Base-by-base conservation (phyloP, 305 asterid genomes). In the Nicotiana rustica region DNA sequence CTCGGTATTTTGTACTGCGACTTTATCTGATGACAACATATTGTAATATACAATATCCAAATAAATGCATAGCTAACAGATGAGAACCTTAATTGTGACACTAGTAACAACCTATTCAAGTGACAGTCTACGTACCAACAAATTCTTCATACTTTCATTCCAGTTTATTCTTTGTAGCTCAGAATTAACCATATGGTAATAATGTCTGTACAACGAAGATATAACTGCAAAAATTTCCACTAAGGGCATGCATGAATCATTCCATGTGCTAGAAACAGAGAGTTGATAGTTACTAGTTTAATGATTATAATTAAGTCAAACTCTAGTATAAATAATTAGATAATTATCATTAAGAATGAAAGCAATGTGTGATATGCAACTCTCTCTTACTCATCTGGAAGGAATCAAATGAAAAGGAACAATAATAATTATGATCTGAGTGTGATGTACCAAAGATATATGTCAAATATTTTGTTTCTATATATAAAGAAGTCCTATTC, bases 201-300 rank as follows among this genome's bases (percentile, higher is more conserved):
- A 2, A 31, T 2, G 10, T 10, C 15, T 49, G 57, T 49, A 49
- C 13, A 49, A 49, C 15, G 57, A 49, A 70, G 78, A 70, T 70
- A 10, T 0, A 10, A 41, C 5, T 9, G 57, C 17, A 17, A n/a
- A 21, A 65, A 44, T 19, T 71, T 71, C 47, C 3, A 70, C 57
- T n/a, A 68, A 68, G 5, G 77, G 77, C 10, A 10, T 68, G 57
- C 10, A 10, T 69, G 59, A 18, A 56, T 70, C 18, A 47, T 18
- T 71, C 21, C 78, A 70, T 70, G 78, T 70, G 78, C 60, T 13
- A 47, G 12, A 44, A 71, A 71, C 36, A 44, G 18, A 44, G 33
- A 70, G 57, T 70, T 41, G 78, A 70, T 70, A 17, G 55, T 36
- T 8, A 29, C 57, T 71, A 71, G 78, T 71, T 71, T 47, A 71